A percentile compares a stretch with the other conserved stretches of the same genome.
Conservation (phyloP, 352 stramenopile genomes). For the Phytophthora pini region DNA sequence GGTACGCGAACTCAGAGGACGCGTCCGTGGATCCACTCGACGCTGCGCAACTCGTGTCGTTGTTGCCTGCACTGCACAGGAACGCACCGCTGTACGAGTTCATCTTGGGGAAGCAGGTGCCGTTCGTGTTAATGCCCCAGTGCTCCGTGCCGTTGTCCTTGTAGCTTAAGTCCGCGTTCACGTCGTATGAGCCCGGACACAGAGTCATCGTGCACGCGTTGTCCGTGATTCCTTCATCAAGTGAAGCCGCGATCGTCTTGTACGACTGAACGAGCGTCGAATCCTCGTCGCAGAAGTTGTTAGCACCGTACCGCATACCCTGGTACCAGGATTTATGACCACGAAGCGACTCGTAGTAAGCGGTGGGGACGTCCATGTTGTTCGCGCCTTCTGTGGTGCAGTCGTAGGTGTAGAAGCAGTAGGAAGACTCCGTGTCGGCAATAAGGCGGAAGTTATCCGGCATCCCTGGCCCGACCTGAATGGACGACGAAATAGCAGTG, state of each 20-base stretch:
- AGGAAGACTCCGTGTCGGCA: slow-evolving; percentile 17
- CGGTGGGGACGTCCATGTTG: slow-evolving; percentile 43
- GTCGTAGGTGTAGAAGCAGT: slow-evolving; percentile 49
- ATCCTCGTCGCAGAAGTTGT: slow-evolving; percentile 57
- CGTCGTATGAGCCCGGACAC: slow-evolving; percentile 60
- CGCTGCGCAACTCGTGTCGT: slow-evolving; percentile 31
- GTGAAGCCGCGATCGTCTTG: slow-evolving; percentile 37
- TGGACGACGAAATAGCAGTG: slow-evolving; percentile 86
- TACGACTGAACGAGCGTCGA: slow-evolving; percentile 43
- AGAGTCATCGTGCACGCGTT: slow-evolving; percentile 49
- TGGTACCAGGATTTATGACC: slow-evolving; percentile 76
- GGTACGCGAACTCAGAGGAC: slow-evolving; percentile 57
- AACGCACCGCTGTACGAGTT: slow-evolving; percentile 69
- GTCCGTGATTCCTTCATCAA: slow-evolving; percentile 53
- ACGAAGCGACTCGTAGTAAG: slow-evolving; percentile 45
- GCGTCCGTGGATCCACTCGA: slow-evolving; percentile 29
- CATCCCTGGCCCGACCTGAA: slow-evolving; percentile 89
- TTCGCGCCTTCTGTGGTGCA: slow-evolving; percentile 62
- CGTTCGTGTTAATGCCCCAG: slow-evolving; percentile 70
- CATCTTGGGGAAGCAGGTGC: slow-evolving; percentile 63
- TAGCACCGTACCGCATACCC: slow-evolving; percentile 59
- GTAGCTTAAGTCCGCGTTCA: slow-evolving; percentile 49
- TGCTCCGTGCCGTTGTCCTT: slow-evolving; percentile 44
- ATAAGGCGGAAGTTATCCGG: slow-evolving; percentile 55
- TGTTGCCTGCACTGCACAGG: slow-evolving; percentile 65